Percentiles rank a stretch among this genome's conserved stretches.
Conservation (phyloP, 2,329 filamentous ascomycete genomes). For the Mycogone perniciosa region DNA sequence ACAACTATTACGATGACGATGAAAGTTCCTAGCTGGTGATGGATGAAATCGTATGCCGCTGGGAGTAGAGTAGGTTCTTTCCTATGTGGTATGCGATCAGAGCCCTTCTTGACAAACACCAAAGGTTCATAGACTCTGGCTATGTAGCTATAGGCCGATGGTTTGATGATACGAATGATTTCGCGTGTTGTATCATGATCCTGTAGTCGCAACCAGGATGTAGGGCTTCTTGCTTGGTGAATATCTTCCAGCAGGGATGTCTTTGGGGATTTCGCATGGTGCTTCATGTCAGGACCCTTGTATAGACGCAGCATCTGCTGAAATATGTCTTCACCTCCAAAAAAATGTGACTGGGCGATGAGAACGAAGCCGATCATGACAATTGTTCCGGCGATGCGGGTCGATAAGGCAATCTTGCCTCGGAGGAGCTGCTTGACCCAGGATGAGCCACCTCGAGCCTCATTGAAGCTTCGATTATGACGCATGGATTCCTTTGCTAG, state of each 20-base stretch:
- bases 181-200: conserved; percentile 74
- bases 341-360: conserved; percentile 72
- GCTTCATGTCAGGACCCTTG: conserved; percentile 13
- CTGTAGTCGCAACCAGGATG: conserved; percentile 69
- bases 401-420: conserved; percentile 62
- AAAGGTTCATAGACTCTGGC: conserved; percentile 70
- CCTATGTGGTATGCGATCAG: conserved; percentile 55
- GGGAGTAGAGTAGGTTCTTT: conserved; percentile 31
- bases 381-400: conserved; percentile 66
- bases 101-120: conserved; percentile 63
- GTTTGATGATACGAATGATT: conserved; percentile 70
- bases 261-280: conserved; percentile 25
- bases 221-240: conserved; percentile 69
- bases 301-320: conserved; percentile 22
- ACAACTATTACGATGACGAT: conserved; percentile 56
- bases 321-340: conserved; percentile 49
- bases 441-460: conserved; percentile 19
- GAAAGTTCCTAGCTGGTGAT: conserved; percentile 53
- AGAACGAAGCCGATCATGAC: conserved; percentile 68
- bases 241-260: conserved; percentile 49
- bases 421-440: conserved; percentile 59
- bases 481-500: conserved; percentile 51
- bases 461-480: conserved; percentile 24
- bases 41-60: conserved; percentile 57
- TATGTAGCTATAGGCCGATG: conserved; percentile 62